Evolutionary conservation across 805 yeast species (phyloP).

Genomic region (Ogataea methanolica): DNA sequence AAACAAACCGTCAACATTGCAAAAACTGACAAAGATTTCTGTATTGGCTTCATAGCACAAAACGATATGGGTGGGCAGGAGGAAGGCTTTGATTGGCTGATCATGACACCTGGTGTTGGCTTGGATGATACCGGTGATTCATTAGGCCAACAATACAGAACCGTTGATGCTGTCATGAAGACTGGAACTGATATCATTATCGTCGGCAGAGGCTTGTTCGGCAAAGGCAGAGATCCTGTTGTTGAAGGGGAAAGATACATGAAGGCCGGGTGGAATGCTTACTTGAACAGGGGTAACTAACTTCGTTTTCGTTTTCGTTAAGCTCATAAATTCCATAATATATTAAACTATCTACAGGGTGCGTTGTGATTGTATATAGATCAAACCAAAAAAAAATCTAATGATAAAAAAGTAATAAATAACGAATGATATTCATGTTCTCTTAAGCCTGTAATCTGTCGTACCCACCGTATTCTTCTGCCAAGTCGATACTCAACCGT

Average conservation of each 20-base stretch:
- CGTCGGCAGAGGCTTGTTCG: conserved; percentile 97
- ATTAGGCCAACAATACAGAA: conserved; percentile 94
- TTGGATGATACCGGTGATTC: conserved; percentile 94
- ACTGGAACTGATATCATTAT: conserved; percentile 93
- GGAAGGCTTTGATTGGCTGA: conserved; percentile 90
- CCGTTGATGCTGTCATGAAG: conserved; percentile 77
- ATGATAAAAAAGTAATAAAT: not conserved
- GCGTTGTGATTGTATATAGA: not conserved
- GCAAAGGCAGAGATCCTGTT: conserved; percentile 87
- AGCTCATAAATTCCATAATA: not conserved
- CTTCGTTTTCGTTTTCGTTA: too few relatives aligned
- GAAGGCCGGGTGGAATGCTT: conserved; percentile 95
- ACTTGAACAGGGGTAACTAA: conserved; percentile 36
- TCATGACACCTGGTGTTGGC: conserved; percentile 99
- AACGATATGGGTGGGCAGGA: conserved; percentile 76
- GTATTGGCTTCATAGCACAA: conserved; percentile 95
- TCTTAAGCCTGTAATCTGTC: not conserved
- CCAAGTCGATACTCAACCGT: conserved; percentile 26
- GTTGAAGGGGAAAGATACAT: conserved; percentile 86
- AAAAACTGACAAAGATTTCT: conserved; percentile 79
- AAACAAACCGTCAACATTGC: conserved; percentile 82
- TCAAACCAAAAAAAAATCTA: not conserved
- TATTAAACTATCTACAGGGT: not conserved
- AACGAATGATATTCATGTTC: not conserved
- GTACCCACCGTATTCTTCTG: conserved; percentile 7